Evolutionary conservation across 139 green algal genomes (phyloP).

Genomic region (Spirogloea muscicola): DNA sequence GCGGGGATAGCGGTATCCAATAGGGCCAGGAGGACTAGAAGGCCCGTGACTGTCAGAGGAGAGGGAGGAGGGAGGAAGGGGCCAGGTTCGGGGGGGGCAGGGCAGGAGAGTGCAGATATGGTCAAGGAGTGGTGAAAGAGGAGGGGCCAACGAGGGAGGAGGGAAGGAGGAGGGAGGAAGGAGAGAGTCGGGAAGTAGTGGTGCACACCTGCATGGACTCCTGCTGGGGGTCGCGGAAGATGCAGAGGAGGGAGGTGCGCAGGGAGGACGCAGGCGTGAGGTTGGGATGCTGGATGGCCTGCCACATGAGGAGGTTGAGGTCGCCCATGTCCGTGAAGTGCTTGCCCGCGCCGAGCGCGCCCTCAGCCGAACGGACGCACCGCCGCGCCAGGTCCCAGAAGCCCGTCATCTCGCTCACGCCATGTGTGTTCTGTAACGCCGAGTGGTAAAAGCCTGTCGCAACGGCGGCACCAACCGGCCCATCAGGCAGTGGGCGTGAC

Average conservation of each 20-base stretch:
- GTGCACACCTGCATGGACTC: slow-evolving; percentile 34
- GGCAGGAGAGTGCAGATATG: no score
- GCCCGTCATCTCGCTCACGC: slow-evolving; percentile 7
- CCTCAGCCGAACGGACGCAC: neutral
- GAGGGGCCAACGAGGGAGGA: no score
- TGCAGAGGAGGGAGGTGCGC: slow-evolving; percentile 24
- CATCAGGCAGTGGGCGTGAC: no score
- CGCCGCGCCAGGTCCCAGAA: slow-evolving; percentile 35
- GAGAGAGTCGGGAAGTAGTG: no score
- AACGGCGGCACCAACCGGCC: no score
- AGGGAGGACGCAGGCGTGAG: slow-evolving; percentile 24
- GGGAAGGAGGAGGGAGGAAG: no score
- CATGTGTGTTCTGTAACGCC: slow-evolving; percentile 23
- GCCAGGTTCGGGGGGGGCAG: no score
- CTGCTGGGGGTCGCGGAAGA: slow-evolving; percentile 6
- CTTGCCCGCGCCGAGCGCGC: slow-evolving; percentile 20
- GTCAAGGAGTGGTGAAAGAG: no score
- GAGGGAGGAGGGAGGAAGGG: no score
- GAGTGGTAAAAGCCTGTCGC: slow-evolving; percentile 40
- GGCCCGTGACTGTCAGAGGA: no score
- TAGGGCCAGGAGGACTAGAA: no score
- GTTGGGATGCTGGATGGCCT: slow-evolving; percentile 38
- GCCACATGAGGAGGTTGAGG: slow-evolving; percentile 39
- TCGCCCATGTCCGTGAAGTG: slow-evolving; percentile 46
- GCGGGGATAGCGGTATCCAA: no score